Percentiles rank a stretch among this genome's conserved stretches.
Conservation (phyloP, 306 rosid genomes). For the Elaeagnus macrophylla region DNA sequence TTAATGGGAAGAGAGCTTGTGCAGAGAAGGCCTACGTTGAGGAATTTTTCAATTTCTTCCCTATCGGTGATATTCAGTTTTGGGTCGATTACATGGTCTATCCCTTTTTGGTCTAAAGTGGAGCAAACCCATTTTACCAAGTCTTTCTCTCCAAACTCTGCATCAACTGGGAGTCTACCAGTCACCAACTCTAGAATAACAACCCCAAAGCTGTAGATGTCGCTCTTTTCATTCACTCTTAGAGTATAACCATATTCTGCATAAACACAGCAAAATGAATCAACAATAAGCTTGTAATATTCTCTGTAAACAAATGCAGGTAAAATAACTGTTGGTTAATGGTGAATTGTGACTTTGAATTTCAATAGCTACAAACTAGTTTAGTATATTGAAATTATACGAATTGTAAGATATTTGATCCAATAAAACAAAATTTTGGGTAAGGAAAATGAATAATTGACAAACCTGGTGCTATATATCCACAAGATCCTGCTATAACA, state of each 20-base stretch:
- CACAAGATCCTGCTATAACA: conserved; percentile 56
- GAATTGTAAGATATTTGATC: neutral
- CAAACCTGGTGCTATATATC: conserved; percentile 77
- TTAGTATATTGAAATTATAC: too few species aligned
- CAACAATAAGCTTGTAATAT: neutral
- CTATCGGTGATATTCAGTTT: conserved; percentile 28
- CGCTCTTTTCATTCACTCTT: conserved; percentile 76
- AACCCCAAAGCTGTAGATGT: conserved; percentile 71
- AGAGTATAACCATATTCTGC: conserved; percentile 79
- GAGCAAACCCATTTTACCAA: conserved; percentile 54
- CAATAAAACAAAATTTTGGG: neutral
- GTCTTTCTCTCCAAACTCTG: conserved; percentile 50
- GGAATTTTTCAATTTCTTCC: conserved; percentile 47
- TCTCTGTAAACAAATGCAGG: too few species aligned
- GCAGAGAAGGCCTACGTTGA: conserved; percentile 48
- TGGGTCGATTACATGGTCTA: conserved; percentile 45
- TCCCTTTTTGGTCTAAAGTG: conserved; percentile 36
- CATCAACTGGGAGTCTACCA: conserved; percentile 53
- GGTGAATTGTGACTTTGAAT: too few species aligned
- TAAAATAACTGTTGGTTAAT: neutral
- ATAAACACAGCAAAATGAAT: conserved; percentile 4
- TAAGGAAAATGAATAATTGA: neutral
- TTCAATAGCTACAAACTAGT: too few species aligned
- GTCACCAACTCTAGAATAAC: conserved; percentile 71
- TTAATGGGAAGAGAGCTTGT: conserved; percentile 45